A percentile compares a stretch with the other conserved stretches of the same genome.
phyloP scores from a whole-genome alignment of 306 rosid genomes.

The Pachyrhizus erosus region DNA sequence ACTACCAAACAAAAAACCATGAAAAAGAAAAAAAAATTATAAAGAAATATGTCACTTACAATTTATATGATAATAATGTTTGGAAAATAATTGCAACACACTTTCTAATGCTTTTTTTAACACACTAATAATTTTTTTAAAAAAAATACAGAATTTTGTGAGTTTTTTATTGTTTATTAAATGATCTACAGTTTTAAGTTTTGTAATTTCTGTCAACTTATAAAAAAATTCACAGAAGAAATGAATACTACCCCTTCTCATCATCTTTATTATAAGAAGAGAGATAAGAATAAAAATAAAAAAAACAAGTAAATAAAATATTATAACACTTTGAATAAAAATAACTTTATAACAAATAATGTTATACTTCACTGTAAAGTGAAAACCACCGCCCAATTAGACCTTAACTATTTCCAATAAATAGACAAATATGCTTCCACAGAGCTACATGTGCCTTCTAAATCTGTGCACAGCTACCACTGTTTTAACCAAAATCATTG shows the following conservation, averaged over 20 bases:
- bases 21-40: not conserved
- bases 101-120: too few species aligned
- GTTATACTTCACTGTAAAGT: not conserved
- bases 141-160: too few species aligned
- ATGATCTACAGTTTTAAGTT: too few species aligned
- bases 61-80: too few species aligned
- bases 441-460: not conserved
- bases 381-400: not conserved
- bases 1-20: not conserved
- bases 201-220: too few species aligned
- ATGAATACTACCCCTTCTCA: too few species aligned
- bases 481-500: not conserved
- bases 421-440: not conserved
- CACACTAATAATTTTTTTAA: too few species aligned
- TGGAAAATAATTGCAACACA: too few species aligned
- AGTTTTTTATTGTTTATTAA: too few species aligned
- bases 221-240: too few species aligned
- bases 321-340: not conserved
- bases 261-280: too few species aligned
- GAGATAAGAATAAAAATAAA: not conserved
- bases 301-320: not conserved
- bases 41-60: too few species aligned
- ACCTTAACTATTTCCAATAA: not conserved
- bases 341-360: not conserved
- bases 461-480: not conserved